These are phyloP conservation scores for Cyclanthera cordifolia DNA, from an alignment of 306 rosid genomes.

Conservation along the genomic window DNA sequence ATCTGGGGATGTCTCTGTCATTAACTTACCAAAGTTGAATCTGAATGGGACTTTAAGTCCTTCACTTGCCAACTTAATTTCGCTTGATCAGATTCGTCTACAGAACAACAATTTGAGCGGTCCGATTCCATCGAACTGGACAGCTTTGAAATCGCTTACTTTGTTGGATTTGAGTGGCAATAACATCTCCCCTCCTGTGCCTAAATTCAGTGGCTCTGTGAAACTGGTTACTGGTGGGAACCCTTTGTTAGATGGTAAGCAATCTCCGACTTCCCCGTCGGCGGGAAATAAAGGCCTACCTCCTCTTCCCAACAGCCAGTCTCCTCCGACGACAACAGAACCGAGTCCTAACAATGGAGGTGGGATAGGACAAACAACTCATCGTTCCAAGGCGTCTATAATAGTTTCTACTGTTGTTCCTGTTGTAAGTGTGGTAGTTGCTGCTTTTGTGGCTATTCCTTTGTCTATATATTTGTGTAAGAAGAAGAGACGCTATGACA, in stretches of 20 bases:
- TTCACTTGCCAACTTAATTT: conserved; percentile 53
- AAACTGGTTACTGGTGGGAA: conserved; percentile 34
- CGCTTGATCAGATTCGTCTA: conserved; percentile 46
- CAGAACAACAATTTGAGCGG: conserved; percentile 50
- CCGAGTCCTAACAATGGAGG: conserved; percentile 9
- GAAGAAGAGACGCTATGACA: conserved; percentile 34
- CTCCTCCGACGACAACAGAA: conserved; percentile 14
- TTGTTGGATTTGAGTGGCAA: conserved; percentile 68
- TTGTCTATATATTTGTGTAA: conserved; percentile 44
- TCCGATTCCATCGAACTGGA: conserved; percentile 58
- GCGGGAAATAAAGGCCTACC: conserved; percentile 14
- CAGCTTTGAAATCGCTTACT: conserved; percentile 38
- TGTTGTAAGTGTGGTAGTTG: conserved; percentile 56
- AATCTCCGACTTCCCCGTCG: conserved; percentile 14
- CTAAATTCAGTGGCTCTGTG: conserved; percentile 38
- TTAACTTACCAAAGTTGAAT: conserved; percentile 47
- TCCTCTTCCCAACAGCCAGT: conserved; percentile 14
- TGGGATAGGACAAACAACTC: background rate
- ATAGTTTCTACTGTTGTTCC: conserved; percentile 39
- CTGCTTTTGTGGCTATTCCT: conserved; percentile 64
- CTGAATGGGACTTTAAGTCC: conserved; percentile 74
- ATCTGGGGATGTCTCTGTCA: conserved; percentile 37
- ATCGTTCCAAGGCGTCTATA: conserved; percentile 20
- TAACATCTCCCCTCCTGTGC: conserved; percentile 71
- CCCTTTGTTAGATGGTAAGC: conserved; percentile 19